Conservation (phyloP, 1,139 yeast genomes). For the Zygotorulaspora mrakii region DNA sequence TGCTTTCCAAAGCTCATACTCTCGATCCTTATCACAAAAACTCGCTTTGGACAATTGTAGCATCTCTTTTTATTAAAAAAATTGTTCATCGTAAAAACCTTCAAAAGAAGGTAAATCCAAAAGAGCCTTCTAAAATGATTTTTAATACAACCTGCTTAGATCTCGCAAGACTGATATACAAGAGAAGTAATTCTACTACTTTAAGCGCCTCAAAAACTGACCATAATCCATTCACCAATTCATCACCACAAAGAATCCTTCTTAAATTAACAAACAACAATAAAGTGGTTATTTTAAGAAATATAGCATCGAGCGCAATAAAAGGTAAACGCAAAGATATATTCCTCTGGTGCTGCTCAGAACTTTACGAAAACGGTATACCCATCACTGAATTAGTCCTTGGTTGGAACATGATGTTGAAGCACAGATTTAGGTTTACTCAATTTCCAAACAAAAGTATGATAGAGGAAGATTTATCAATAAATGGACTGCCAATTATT, state of each 20-base stretch:
- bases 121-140: not conserved
- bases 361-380: slow-evolving; percentile 23
- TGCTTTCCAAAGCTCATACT: slow-evolving; percentile 23
- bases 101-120: slow-evolving; percentile 1
- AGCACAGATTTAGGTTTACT: slow-evolving; percentile 22
- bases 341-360: slow-evolving; percentile 29
- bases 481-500: slow-evolving; percentile 14
- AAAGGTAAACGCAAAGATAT: slow-evolving; percentile 20
- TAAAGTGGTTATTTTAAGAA: slow-evolving; percentile 23
- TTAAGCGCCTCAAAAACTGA: slow-evolving; percentile 4
- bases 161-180: slow-evolving; percentile 22
- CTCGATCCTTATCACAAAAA: slow-evolving; percentile 23
- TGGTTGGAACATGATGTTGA: slow-evolving; percentile 26
- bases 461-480: slow-evolving; percentile 10
- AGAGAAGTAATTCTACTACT: slow-evolving; percentile 1
- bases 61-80: slow-evolving; percentile 26
- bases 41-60: slow-evolving; percentile 26
- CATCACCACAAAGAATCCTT: slow-evolving; percentile 20
- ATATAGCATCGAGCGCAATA: slow-evolving; percentile 25
- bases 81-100: slow-evolving; percentile 13
- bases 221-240: slow-evolving; percentile 24
- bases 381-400: slow-evolving; percentile 20
- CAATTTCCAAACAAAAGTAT: slow-evolving; percentile 7
- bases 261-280: slow-evolving; percentile 25
- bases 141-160: slow-evolving; percentile 15